Evolutionary conservation across 2,329 filamentous ascomycete species (phyloP).

Genomic region (Massarina eburnea): DNA sequence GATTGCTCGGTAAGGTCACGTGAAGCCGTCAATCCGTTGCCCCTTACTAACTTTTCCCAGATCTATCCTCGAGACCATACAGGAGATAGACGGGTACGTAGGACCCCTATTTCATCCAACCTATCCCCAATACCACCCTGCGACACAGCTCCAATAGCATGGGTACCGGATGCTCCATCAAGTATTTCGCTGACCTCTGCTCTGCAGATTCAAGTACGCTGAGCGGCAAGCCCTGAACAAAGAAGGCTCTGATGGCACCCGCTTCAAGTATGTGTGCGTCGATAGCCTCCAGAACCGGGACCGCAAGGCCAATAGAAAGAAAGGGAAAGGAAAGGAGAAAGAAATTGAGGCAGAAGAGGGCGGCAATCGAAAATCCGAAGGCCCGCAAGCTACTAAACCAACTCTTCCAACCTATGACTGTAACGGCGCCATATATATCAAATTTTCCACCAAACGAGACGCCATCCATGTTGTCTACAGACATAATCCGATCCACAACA

Average conservation of each 20-base stretch:
- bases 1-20: constrained; percentile 24
- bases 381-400: background rate
- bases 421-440: constrained; percentile 37
- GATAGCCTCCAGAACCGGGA: constrained; percentile 37
- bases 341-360: constrained; percentile 11
- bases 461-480: constrained; percentile 41
- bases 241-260: constrained; percentile 30
- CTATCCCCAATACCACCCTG: background rate
- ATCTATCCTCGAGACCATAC: constrained; percentile 33
- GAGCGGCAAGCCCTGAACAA: constrained; percentile 35
- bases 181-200: background rate
- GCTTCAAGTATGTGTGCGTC: constrained; percentile 37
- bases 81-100: constrained; percentile 27
- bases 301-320: constrained; percentile 27
- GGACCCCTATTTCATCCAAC: background rate
- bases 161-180: background rate
- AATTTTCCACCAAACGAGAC: constrained; percentile 37
- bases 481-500: constrained; percentile 37
- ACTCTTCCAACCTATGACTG: constrained; percentile 32
- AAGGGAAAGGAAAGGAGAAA: constrained; percentile 15
- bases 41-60: constrained; percentile 11
- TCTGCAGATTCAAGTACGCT: constrained; percentile 28
- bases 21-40: background rate
- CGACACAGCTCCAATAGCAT: background rate
- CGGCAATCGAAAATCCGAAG: constrained; percentile 4